Conservation (phyloP, 2,329 filamentous ascomycete species). For the Decorospora gaudefroyi region DNA sequence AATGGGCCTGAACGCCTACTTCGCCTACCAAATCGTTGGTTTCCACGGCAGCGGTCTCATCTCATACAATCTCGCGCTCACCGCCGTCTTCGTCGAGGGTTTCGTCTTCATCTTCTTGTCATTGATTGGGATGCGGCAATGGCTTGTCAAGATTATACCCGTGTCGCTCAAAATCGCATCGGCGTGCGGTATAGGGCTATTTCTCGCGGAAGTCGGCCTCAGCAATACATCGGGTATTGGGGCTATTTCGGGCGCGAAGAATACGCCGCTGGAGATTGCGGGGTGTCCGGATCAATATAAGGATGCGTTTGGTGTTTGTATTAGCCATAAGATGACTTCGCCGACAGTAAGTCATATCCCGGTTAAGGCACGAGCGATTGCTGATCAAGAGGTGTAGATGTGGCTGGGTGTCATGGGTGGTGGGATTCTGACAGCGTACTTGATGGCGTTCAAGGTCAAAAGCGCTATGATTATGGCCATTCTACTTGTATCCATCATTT, state of each 20-base stretch:
- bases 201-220: constrained; percentile 73
- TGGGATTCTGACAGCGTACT: constrained; percentile 75
- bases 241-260: constrained; percentile 66
- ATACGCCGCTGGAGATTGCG: constrained; percentile 72
- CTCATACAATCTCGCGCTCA: constrained; percentile 75
- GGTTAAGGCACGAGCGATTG: constrained; percentile 6
- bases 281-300: constrained; percentile 67
- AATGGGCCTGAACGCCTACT: constrained; percentile 76
- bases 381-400: constrained; percentile 54
- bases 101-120: constrained; percentile 82
- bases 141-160: constrained; percentile 81
- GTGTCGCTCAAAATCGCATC: constrained; percentile 84
- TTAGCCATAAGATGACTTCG: constrained; percentile 75
- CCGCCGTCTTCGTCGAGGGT: constrained; percentile 85
- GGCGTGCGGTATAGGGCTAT: constrained; percentile 82
- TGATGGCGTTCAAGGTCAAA: constrained; percentile 85
- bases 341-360: constrained; percentile 57
- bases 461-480: constrained; percentile 85
- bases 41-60: constrained; percentile 73
- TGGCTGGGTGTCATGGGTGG: constrained; percentile 90
- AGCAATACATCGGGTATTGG: constrained; percentile 84
- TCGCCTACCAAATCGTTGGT: constrained; percentile 80
- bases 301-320: constrained; percentile 61
- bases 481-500: constrained; percentile 80
- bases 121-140: constrained; percentile 79